A percentile compares a stretch with the other conserved stretches of the same genome.
Conservation (phyloP, 768 basidiomycete species). For the Sporobolomyces pararoseus region DNA sequence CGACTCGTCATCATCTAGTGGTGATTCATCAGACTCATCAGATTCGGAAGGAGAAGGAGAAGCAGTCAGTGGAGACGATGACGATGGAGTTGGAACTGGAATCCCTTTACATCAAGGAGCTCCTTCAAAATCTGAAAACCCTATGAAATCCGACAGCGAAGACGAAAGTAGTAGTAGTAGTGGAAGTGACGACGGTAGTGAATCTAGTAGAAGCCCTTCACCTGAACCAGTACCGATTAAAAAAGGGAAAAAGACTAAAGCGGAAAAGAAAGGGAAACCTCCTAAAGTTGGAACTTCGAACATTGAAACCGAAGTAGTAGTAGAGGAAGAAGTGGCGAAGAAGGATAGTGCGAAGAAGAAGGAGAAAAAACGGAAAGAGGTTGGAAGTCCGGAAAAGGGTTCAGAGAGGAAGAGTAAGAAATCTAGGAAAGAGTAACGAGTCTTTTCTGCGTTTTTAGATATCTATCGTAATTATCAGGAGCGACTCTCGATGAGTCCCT, state of each 20-base stretch:
- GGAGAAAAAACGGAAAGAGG: slow-evolving; percentile 3
- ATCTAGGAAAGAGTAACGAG: background rate
- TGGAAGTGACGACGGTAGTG: slow-evolving; percentile 9
- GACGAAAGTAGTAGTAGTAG: slow-evolving; percentile 19
- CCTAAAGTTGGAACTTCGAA: background rate
- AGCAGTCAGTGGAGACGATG: slow-evolving; percentile 22
- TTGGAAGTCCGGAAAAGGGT: background rate
- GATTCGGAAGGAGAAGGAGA: slow-evolving; percentile 6
- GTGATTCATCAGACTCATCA: background rate
- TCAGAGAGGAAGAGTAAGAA: slow-evolving; percentile 13
- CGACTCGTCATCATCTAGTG: background rate
- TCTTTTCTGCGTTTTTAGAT: too few relatives aligned
- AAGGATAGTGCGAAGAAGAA: background rate
- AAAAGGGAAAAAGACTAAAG: slow-evolving; percentile 41
- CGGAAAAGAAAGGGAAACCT: slow-evolving; percentile 42
- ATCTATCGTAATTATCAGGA: too few relatives aligned
- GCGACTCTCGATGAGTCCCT: too few relatives aligned
- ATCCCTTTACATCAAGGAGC: slow-evolving; percentile 49
- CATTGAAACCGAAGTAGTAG: background rate
- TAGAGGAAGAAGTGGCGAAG: background rate
- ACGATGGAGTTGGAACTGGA: slow-evolving; percentile 33
- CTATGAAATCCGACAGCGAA: slow-evolving; percentile 21
- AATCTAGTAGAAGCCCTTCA: slow-evolving; percentile 30
- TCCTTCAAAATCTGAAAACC: background rate
- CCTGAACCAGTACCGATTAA: slow-evolving; percentile 40